Conservation (phyloP, 495 filamentous ascomycete species). For the Ascobolus immersus region DNA sequence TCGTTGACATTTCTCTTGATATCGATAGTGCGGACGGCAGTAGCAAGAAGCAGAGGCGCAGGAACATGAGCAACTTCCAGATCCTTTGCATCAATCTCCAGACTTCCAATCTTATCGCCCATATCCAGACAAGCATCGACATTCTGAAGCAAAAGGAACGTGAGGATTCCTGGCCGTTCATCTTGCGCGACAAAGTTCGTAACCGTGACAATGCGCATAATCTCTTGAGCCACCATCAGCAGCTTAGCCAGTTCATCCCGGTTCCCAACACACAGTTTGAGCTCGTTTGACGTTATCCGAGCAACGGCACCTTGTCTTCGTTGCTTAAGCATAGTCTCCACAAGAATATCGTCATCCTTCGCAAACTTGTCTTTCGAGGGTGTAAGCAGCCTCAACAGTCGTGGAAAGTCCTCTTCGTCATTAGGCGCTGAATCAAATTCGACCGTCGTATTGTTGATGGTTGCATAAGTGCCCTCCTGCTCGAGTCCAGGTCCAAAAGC, state of each 20-base stretch:
- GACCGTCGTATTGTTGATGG: constrained; percentile 37
- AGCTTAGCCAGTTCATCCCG: constrained; percentile 36
- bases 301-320: constrained; percentile 70
- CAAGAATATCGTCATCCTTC: constrained; percentile 75
- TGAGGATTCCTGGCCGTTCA: constrained; percentile 72
- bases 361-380: constrained; percentile 85
- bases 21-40: constrained; percentile 35
- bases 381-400: constrained; percentile 60
- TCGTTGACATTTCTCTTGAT: constrained; percentile 40
- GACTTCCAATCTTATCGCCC: constrained; percentile 35
- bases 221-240: constrained; percentile 44
- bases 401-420: constrained; percentile 54
- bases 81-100: constrained; percentile 30
- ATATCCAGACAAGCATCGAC: constrained; percentile 32
- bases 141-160: constrained; percentile 37
- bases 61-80: constrained; percentile 62
- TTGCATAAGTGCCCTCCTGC: constrained; percentile 25
- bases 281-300: constrained; percentile 34
- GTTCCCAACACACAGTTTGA: constrained; percentile 31
- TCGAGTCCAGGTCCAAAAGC: constrained; percentile 36
- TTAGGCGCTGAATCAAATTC: constrained; percentile 52
- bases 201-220: constrained; percentile 59
- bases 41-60: constrained; percentile 52
- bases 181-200: constrained; percentile 90
- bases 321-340: constrained; percentile 79